phyloP scores from a whole-genome alignment of 345 rosid genomes.

The Brassica incana region DNA sequence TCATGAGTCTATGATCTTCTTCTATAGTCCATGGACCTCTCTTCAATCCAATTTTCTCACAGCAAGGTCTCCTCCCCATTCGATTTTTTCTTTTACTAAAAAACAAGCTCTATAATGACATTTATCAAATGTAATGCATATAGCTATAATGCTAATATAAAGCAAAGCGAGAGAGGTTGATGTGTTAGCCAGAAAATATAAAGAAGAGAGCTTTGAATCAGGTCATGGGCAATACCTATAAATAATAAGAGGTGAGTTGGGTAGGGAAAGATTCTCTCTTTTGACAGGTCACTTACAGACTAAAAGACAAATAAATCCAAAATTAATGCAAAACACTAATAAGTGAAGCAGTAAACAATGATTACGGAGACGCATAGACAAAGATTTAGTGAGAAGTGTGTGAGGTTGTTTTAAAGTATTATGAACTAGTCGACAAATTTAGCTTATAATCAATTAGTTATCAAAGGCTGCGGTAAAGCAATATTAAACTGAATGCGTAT shows the following conservation, averaged over 20 bases:
- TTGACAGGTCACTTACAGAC: slow-evolving; percentile 43
- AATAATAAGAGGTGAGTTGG: slow-evolving; percentile 39
- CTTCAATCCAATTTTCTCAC: slow-evolving; percentile 88
- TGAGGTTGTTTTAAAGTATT: neutral
- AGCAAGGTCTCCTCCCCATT: slow-evolving; percentile 89
- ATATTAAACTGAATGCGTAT: neutral
- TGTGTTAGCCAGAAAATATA: slow-evolving; percentile 17
- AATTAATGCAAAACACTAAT: slow-evolving; percentile 28
- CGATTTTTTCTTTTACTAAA: neutral
- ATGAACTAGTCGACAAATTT: neutral
- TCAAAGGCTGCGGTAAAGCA: neutral
- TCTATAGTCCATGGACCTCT: slow-evolving; percentile 98
- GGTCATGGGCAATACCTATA: slow-evolving; percentile 40
- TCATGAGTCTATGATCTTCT: slow-evolving; percentile 91
- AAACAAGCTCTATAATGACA: slow-evolving; percentile 6
- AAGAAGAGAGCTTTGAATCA: slow-evolving; percentile 30
- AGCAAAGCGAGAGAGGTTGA: slow-evolving; percentile 5
- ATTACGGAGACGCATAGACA: slow-evolving; percentile 15
- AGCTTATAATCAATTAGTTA: neutral
- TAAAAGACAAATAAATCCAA: slow-evolving; percentile 39
- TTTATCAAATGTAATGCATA: slow-evolving; percentile 7
- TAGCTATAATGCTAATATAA: neutral
- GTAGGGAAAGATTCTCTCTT: slow-evolving; percentile 35
- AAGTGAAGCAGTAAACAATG: slow-evolving; percentile 31
- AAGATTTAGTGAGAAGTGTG: slow-evolving; percentile 13